Base-by-base conservation (phyloP, 345 rosid genomes). In the Gossypium australe region DNA sequence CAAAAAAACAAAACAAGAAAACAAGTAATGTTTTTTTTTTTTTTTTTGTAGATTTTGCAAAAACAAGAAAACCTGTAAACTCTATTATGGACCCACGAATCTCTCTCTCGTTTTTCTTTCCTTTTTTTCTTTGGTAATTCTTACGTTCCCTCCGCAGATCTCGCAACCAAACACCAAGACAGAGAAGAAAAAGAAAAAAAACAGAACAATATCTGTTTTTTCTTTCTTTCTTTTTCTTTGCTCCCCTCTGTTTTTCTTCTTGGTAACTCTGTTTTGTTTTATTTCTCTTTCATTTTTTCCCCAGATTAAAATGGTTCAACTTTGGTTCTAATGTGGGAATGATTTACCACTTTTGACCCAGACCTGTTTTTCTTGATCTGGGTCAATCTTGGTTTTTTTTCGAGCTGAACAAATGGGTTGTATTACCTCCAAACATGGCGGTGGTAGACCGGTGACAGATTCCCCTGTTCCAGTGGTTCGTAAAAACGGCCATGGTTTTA, bases 401-500 rank as follows among this genome's bases (percentile, higher is more conserved):
- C 78, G 70, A 83, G 84, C 52, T 72, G 25, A 22, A 58, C 13
- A 22, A 84, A 91, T 91, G 97, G 94, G 97, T 78, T 91, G 97
- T 88, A 81, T 87, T 20, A 75, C 48, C 86, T 91, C 97, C 79
- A 91, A 91, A 73, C 73, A 79, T 60, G 82, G 70, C 4, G 81
- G 67, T 7, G 52, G 71, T 16, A 71, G 82, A 14, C 24, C 72
- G 57, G 83, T 75, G 70, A 71, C 62, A n/a, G 82, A 81, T 76
- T 80, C 91, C 81, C 89, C 86, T 47, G 85, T 55, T 80, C 55
- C 60, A 4, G 59, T 27, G 45, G 60, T 10, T n/a, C 60, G 18
- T 16, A 51, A 69, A 22, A 69, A 70, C 18, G 81, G 72, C 78
- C 61, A 66, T 3, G 75, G 77, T 12, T 71, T 71, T 3, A 34